Conservation (phyloP, 2,329 filamentous ascomycete species). For the Aspergillus fischeri region DNA sequence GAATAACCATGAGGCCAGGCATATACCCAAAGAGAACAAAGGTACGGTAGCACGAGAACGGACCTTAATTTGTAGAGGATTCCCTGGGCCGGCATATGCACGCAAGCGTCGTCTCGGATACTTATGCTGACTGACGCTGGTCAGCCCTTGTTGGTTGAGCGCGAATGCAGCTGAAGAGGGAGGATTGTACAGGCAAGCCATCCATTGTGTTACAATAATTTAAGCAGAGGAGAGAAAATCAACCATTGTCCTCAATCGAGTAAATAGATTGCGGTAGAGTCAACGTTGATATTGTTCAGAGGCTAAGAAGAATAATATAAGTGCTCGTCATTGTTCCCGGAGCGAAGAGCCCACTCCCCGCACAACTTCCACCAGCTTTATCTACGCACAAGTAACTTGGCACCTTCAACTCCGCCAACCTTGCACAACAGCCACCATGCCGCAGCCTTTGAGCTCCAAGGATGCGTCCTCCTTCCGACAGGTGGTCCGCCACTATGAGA, state of each 20-base stretch:
- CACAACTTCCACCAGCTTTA: constrained; percentile 32
- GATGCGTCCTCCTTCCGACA: constrained; percentile 92
- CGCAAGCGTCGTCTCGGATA: constrained; percentile 11
- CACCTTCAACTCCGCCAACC: constrained; percentile 17
- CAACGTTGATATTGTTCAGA: neutral
- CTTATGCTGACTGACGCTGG: constrained; percentile 8
- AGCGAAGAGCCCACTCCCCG: constrained; percentile 24
- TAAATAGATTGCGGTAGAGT: neutral
- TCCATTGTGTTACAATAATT: neutral
- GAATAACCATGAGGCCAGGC: neutral
- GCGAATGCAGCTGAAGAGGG: neutral
- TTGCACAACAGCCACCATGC: constrained; percentile 37
- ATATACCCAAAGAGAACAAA: neutral
- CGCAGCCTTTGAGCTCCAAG: constrained; percentile 62
- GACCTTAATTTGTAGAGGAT: neutral
- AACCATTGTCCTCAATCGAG: neutral
- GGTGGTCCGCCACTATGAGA: constrained; percentile 93
- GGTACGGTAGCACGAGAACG: neutral
- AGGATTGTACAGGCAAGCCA: neutral
- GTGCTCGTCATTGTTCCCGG: constrained; percentile 2
- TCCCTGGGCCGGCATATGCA: constrained; percentile 2
- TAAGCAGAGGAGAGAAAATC: neutral
- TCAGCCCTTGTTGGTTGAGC: neutral
- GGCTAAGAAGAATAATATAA: neutral
- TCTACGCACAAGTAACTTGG: constrained; percentile 29